These are phyloP conservation scores for Ceratobasidium sp. DNA, from an alignment of 1,284 basidiomycete genomes.

Conservation along the genomic window DNA sequence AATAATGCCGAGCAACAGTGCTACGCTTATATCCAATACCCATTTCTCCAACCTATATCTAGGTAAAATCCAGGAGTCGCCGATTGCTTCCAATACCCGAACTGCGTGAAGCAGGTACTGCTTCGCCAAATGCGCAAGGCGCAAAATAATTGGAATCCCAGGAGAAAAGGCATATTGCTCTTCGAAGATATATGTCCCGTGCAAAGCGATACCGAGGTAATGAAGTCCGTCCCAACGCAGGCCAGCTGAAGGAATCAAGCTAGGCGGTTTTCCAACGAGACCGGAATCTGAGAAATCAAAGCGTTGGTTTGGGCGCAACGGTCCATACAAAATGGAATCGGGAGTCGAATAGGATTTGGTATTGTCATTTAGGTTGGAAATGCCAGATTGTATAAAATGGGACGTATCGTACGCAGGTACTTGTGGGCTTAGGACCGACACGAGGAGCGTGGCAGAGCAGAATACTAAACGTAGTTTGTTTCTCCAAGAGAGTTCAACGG, in stretches of 20 bases:
- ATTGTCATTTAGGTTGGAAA: too few relatives aligned
- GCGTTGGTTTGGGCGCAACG: not conserved
- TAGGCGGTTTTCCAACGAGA: too few relatives aligned
- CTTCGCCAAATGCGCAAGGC: slow-evolving; percentile 51
- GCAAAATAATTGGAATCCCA: slow-evolving; percentile 72
- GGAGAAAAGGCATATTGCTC: slow-evolving; percentile 92
- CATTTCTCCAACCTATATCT: too few relatives aligned
- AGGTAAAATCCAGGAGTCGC: too few relatives aligned
- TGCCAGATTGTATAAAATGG: not conserved
- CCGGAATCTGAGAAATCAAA: too few relatives aligned
- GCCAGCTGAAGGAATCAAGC: slow-evolving; percentile 48
- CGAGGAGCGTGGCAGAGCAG: too few relatives aligned
- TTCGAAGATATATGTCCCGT: slow-evolving; percentile 79
- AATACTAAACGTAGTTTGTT: too few relatives aligned
- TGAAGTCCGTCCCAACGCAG: slow-evolving; percentile 94
- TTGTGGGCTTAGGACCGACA: not conserved
- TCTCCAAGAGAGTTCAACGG: too few relatives aligned
- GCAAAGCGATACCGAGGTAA: slow-evolving; percentile 74
- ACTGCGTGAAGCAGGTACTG: too few relatives aligned
- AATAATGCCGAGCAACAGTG: not conserved
- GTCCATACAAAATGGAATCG: too few relatives aligned
- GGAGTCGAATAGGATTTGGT: too few relatives aligned
- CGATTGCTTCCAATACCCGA: not conserved
- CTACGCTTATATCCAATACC: not conserved
- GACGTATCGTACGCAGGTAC: slow-evolving; percentile 36